Evolutionary conservation across 2,329 filamentous ascomycete species (phyloP), one percentile per base, ranked within the genome.

Genomic region (Fusarium neocosmosporiellum): DNA sequence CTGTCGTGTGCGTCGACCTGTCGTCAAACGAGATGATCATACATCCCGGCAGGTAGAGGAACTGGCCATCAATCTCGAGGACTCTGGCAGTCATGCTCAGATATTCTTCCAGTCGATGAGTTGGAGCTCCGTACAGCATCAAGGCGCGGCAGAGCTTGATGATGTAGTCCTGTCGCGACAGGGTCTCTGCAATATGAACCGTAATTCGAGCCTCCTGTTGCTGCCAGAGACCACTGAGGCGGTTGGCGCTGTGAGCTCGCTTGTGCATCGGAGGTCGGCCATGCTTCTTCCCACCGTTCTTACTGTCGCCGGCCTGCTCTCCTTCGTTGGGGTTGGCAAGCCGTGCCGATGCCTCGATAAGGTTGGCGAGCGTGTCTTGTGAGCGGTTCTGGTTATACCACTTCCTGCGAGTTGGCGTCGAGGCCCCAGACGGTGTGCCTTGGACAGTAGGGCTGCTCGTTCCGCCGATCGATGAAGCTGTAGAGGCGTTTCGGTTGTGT

Each of bases 1-100:
- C 90, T 18, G 89, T 90, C 1, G 91, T 93, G 71, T 92, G 90
- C 0, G 90, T 91, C 0, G 87, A 83, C 58, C 80, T 82, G 74
- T 95, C 93, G 78, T 93, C 94, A 77, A 98, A 98, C 0, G 94
- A 96, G 75, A 97, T 91, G 66, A 98, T 92, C 95, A 98, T 98
- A 77, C 93, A 96, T 7, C 94, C 94, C 0, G 95, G 95, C 39
- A 98, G 88, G 77, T 98, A 98, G 29, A 98, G 84, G 75, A 96
- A 98, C 75, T 97, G 94, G 9, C 93, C 93, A 71, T 97, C 93
- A 33, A 97, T 95, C 80, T 95, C 93, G 37, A 98, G 87, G 5
- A 95, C 93, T 22, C 93, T 88, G 6, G 95, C 92, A 7, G 93
- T 94, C 92, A 95, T 96, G 72, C 88, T 91, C 86, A 98, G 91